Evolutionary conservation across 495 filamentous ascomycete genomes (phyloP).

Genomic region (Penicillium desertorum): DNA sequence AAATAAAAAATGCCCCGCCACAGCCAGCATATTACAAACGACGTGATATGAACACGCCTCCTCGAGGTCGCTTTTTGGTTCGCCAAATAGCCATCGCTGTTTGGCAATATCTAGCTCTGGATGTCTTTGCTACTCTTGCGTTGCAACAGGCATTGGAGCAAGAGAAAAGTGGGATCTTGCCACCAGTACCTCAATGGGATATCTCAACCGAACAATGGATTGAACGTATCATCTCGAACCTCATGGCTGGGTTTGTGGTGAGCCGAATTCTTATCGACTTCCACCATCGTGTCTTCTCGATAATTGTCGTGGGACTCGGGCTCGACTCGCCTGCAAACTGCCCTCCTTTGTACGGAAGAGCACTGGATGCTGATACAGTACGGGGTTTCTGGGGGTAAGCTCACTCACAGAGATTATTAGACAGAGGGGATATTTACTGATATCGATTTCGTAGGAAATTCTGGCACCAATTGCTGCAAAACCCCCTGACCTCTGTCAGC

Average conservation of each 20-base stretch:
- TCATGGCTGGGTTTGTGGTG: constrained; percentile 24
- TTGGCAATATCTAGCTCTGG: constrained; percentile 29
- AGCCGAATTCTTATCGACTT: constrained; percentile 26
- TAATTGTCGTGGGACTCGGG: constrained; percentile 22
- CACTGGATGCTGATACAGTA: constrained; percentile 33
- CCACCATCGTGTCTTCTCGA: constrained; percentile 21
- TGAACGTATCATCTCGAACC: constrained; percentile 20
- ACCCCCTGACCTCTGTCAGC: constrained; percentile 29
- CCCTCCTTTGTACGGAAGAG: constrained; percentile 37
- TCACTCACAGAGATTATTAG: neutral
- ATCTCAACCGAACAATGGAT: constrained; percentile 23
- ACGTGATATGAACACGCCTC: constrained; percentile 2
- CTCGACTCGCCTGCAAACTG: constrained; percentile 31
- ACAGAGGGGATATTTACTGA: neutral
- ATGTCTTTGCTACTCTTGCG: constrained; percentile 20
- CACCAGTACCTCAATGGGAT: constrained; percentile 19
- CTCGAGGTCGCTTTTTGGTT: constrained; percentile 22
- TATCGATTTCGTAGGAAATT: constrained; percentile 30
- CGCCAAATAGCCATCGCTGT: constrained; percentile 18
- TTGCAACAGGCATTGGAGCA: constrained; percentile 20
- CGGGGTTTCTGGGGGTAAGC: constrained; percentile 36
- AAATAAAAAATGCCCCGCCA: constrained; percentile 23
- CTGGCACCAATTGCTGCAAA: constrained; percentile 43
- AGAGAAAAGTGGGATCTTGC: constrained; percentile 11
- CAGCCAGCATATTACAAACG: constrained; percentile 23